A percentile compares a stretch with the other conserved stretches of the same genome.
Conservation (phyloP, 2,329 filamentous ascomycete species). For the Dryadomyces quercus-mongolicae region DNA sequence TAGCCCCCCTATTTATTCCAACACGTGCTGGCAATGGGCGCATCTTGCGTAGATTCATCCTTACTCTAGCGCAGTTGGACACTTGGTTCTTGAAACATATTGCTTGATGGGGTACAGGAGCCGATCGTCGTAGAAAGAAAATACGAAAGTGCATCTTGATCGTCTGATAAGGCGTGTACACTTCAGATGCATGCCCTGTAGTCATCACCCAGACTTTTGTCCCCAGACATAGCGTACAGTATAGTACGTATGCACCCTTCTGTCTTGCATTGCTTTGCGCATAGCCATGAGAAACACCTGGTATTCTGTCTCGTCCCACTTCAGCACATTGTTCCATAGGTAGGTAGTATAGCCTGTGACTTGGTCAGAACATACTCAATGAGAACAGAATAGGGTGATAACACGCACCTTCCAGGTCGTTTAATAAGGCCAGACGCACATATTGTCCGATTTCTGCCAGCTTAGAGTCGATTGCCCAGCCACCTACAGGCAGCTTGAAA, state of each 20-base stretch:
- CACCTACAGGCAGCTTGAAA: constrained; percentile 2
- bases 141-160: too few relatives aligned
- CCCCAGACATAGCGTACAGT: background rate
- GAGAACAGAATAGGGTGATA: too few relatives aligned
- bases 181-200: too few relatives aligned
- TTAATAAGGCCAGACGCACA: background rate
- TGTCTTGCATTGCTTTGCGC: background rate
- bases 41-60: too few relatives aligned
- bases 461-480: background rate
- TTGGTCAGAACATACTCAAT: background rate
- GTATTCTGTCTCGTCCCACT: background rate
- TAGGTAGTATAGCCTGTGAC: background rate
- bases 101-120: too few relatives aligned
- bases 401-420: background rate
- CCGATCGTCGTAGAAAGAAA: too few relatives aligned
- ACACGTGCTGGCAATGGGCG: too few relatives aligned
- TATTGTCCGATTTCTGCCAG: background rate
- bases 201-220: background rate
- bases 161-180: too few relatives aligned
- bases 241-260: background rate
- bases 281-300: background rate
- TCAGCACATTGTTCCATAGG: background rate
- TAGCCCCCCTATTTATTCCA: too few relatives aligned
- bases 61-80: too few relatives aligned
- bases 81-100: too few relatives aligned